Base-by-base conservation (phyloP, 1,284 basidiomycete species). In the Cerrena zonata region DNA sequence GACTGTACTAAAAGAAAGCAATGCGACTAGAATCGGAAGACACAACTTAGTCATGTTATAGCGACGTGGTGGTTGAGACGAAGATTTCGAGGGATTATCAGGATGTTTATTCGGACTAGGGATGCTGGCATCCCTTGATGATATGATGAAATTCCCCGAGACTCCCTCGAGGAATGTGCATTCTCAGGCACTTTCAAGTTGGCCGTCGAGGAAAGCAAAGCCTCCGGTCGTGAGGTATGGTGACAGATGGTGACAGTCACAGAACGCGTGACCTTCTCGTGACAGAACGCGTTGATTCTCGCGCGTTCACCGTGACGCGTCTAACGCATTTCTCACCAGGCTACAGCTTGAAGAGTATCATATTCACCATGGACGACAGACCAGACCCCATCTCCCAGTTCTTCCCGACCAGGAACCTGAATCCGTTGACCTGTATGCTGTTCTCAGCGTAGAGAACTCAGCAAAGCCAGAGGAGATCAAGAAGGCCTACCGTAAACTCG, bases 401-500 rank as follows among this genome's bases (percentile, higher is more conserved):
- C 74, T 91, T 94, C 69, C 87, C 1, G 82, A 75, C 39, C 64
- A 52, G 15, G 56, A 58, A 21, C 56, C 82, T 53, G 83, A 86
- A 45, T 64, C 68, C 38, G 81, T 88, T 5, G 80, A 91, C 66
- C 78, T 94, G 4, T 95, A 94, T 64, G 73, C 74, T 0, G 79
- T 89, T 5, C 82, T 95, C 19, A 69, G 72, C 22, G 66, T 93
- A 36, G 60, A 70, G 3, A 68, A 69, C 1, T 68, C 75, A 48
- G 80, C 87, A 5, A 79, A 74, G 2, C 49, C 65, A 2, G 85
- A 89, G 26, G 81, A 83, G 21, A 84, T 95, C 60, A 85, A 84
- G 67, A 90, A 86, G 61, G 78, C 92, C 0, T 97, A 96, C 70
- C 81, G 91, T 41, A 84, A 82, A 55, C 79, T 85, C 21, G 93